Evolutionary conservation across 2,329 filamentous ascomycete genomes (phyloP), one percentile per base, ranked within the genome.

Genomic region (Sporothrix inflata): DNA sequence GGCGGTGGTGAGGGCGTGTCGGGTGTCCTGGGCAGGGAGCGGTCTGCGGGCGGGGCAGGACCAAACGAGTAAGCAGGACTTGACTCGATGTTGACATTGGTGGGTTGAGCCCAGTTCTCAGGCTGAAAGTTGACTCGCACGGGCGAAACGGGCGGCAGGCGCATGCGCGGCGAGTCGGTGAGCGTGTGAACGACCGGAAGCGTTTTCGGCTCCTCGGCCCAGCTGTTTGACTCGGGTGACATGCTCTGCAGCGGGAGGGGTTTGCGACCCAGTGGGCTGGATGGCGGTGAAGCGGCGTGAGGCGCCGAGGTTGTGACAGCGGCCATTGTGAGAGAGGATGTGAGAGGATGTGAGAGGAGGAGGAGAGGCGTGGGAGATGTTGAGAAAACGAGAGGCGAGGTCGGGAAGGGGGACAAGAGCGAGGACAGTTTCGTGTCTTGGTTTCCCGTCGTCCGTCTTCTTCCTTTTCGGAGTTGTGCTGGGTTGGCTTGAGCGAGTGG

Each of bases 131-230:
- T 88, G 70, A 89, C 83, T 72, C 82, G 84, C 71, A 88, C 86
- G 21, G 88, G 87, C 53, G 88, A 89, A 38, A 85, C 82, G 40
- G 88, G 87, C 19, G 84, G 83, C 68, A 85, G 83, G 74, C 84
- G 84, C 73, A 89, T 80, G 73, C 83, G 82, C 30, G 85, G 82
- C 24, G 83, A 82, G 68, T 82, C 81, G 55, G 75, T 24, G 5
- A 45, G 47, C 34, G 75, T 45, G 14, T 49, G 27, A 12, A 45
- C 9, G 61, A 24, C 12, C 12, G 57, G 60, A 4, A 71, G 27
- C 24, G 70, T 42, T 45, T 47, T 45, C n/a, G 78, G 74, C 38
- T 78, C 78, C 65, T 79, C 79, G 49, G 71, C 74, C 74, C 80
- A 79, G 71, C 79, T 78, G 74, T 78, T 78, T 65, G 80, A 78